Evolutionary conservation across 306 rosid species (phyloP).

Genomic region (Clitoria ternatea): DNA sequence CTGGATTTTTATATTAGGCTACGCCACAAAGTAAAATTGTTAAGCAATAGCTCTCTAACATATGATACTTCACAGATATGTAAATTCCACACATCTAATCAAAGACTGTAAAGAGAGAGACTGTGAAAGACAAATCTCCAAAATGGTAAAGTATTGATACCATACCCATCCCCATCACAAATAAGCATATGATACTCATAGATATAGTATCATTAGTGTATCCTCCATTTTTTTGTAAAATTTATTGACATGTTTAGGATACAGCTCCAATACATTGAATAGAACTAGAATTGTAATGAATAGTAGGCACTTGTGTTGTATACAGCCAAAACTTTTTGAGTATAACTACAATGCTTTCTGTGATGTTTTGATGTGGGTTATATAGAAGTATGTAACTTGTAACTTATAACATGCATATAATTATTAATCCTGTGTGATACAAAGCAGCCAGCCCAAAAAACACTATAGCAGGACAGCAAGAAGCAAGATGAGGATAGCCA

Average conservation of each 20-base stretch:
- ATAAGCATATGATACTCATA: background rate
- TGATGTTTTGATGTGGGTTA: background rate
- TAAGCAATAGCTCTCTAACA: slow-evolving; percentile 20
- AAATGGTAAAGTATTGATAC: background rate
- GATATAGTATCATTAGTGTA: background rate
- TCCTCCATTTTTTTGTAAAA: background rate
- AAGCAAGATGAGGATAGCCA: too few species aligned
- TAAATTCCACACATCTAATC: background rate
- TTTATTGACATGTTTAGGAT: background rate
- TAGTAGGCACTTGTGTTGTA: background rate
- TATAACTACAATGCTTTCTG: background rate
- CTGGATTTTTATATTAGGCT: background rate
- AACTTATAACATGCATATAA: too few species aligned
- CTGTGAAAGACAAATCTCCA: background rate
- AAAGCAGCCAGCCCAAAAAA: too few species aligned
- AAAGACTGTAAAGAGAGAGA: background rate
- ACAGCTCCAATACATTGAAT: background rate
- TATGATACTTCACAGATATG: too few species aligned
- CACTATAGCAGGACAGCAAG: too few species aligned
- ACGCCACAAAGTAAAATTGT: background rate
- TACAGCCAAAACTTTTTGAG: background rate
- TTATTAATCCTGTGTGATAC: too few species aligned
- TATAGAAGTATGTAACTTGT: background rate
- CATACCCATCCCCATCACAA: background rate
- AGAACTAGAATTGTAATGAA: background rate